phyloP scores from a whole-genome alignment of 106 monocot species.

The Triglochin maritima region DNA sequence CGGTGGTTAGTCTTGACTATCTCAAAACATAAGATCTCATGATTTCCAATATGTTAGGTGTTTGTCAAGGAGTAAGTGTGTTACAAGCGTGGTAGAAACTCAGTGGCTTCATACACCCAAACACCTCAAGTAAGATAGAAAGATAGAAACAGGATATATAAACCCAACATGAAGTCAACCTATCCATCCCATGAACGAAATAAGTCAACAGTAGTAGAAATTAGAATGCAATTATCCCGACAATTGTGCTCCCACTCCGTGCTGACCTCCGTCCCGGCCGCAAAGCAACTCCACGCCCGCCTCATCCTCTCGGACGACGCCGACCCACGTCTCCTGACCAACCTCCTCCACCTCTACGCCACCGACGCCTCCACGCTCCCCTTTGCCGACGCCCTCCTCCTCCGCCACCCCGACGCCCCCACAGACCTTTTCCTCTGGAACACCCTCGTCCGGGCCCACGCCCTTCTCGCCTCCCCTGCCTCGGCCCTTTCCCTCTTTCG shows the following conservation, averaged over 20 bases:
- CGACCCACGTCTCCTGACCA: too few species aligned
- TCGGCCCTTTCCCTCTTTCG: slow-evolving; percentile 33
- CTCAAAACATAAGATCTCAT: too few species aligned
- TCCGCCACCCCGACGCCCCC: slow-evolving; percentile 53
- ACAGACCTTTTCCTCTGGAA: slow-evolving; percentile 62
- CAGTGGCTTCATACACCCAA: too few species aligned
- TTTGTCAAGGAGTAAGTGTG: too few species aligned
- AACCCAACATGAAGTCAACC: too few species aligned
- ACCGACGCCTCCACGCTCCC: slow-evolving; percentile 45
- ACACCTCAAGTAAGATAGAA: too few species aligned
- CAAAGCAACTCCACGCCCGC: slow-evolving; percentile 54
- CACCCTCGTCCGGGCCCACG: slow-evolving; percentile 51
- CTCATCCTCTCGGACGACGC: slow-evolving; percentile 49
- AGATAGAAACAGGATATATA: too few species aligned
- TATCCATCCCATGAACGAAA: too few species aligned
- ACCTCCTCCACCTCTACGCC: slow-evolving; percentile 22
- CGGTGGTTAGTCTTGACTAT: too few species aligned
- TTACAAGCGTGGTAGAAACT: too few species aligned
- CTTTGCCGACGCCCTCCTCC: slow-evolving; percentile 23
- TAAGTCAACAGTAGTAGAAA: too few species aligned
- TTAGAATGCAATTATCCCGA: neutral
- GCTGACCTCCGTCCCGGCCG: slow-evolving; percentile 34
- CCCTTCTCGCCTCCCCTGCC: slow-evolving; percentile 22
- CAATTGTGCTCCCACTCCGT: slow-evolving; percentile 31
- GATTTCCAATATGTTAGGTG: too few species aligned